Percentiles rank a stretch among this genome's conserved stretches.
phyloP scores from a whole-genome alignment of 176 grass and related monocot species.

The Bolboschoenus planiculmis region DNA sequence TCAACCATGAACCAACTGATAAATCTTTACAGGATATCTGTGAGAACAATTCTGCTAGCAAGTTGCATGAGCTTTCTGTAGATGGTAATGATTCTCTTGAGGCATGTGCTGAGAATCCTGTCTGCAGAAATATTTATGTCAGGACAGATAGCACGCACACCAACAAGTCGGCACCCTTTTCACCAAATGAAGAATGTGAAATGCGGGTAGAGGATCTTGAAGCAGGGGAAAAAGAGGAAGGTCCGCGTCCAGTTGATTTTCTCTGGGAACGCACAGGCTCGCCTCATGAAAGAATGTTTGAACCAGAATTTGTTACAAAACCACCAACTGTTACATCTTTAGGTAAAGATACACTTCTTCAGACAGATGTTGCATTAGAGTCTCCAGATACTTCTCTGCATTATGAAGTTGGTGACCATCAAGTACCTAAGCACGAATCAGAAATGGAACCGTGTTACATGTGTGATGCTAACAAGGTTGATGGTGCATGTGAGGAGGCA shows the following conservation, averaged over 20 bases:
- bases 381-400: slow-evolving; percentile 10
- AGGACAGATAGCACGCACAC: not conserved
- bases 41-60: slow-evolving; percentile 27
- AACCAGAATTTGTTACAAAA: slow-evolving; percentile 16
- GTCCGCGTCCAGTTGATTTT: slow-evolving; percentile 31
- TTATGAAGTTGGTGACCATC: not conserved
- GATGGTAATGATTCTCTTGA: slow-evolving; percentile 6
- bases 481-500: not conserved
- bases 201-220: not conserved
- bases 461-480: slow-evolving; percentile 5
- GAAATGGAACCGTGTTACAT: not conserved
- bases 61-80: not conserved
- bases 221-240: slow-evolving; percentile 27
- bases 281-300: slow-evolving; percentile 43
- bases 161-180: not conserved
- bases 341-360: slow-evolving; percentile 2
- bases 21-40: slow-evolving; percentile 41
- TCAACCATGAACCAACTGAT: slow-evolving; percentile 10
- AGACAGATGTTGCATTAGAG: slow-evolving; percentile 39
- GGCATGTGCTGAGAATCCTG: not conserved
- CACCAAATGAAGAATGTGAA: not conserved
- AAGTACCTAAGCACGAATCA: not conserved
- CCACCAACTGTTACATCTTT: slow-evolving; percentile 29
- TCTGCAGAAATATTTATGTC: not conserved
- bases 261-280: slow-evolving; percentile 60